Conservation (phyloP, 2,329 filamentous ascomycete species). For the Fusarium pseudonygamai region DNA sequence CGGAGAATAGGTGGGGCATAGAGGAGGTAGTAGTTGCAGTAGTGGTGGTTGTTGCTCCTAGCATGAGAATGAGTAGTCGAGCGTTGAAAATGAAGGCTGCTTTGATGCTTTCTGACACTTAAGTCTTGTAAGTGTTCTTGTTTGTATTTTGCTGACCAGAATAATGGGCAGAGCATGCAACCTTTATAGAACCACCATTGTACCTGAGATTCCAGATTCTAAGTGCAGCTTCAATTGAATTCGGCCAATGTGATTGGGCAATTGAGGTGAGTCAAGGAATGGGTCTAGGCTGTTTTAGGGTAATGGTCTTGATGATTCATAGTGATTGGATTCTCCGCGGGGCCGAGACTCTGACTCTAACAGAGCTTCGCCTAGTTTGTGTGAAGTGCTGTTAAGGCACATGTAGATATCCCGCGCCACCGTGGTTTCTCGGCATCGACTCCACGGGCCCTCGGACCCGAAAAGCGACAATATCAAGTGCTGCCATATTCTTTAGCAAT, state of each 20-base stretch:
- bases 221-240: not conserved
- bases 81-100: accelerated
- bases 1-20: not conserved
- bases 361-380: not conserved
- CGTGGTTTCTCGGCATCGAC: not conserved
- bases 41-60: conserved; percentile 4
- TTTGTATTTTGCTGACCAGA: accelerated
- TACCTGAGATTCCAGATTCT: accelerated
- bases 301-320: conserved; percentile 9
- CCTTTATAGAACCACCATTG: not conserved
- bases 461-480: not conserved
- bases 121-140: accelerated
- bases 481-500: not conserved
- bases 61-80: not conserved
- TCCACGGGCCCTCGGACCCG: conserved; percentile 11
- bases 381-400: no score
- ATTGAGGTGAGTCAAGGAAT: not conserved
- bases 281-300: not conserved
- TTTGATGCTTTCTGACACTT: accelerated
- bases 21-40: not conserved
- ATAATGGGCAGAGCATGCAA: not conserved
- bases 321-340: not conserved
- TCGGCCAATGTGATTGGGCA: not conserved
- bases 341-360: not conserved
- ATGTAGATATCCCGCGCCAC: no score